Conservation (phyloP, 345 rosid species). For the rapeseed (Brassica napus) region DNA sequence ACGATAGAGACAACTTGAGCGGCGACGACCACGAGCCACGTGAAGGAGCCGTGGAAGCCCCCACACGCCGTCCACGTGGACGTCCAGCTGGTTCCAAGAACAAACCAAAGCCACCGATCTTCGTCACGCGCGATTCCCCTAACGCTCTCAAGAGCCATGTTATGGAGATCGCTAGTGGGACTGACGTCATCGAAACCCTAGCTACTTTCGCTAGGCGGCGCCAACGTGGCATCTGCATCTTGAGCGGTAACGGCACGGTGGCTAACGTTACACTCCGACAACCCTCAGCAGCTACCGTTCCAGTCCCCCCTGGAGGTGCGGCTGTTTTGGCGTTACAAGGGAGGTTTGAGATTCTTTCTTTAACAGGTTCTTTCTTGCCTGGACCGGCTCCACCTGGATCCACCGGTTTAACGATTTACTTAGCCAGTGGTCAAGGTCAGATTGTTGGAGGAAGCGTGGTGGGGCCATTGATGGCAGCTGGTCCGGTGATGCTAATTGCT, state of each 20-base stretch:
- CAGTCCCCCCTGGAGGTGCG: conserved; percentile 24
- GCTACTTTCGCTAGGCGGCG: conserved; percentile 59
- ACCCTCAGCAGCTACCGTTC: conserved; percentile 27
- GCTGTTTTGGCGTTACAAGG: conserved; percentile 56
- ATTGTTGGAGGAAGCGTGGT: conserved; percentile 55
- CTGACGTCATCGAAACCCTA: conserved; percentile 59
- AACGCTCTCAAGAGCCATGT: conserved; percentile 69
- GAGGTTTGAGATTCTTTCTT: conserved; percentile 50
- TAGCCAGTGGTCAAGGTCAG: conserved; percentile 59
- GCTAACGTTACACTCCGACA: conserved; percentile 67
- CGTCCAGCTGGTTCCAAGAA: conserved; percentile 66
- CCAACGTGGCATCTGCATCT: conserved; percentile 60
- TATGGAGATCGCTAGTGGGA: conserved; percentile 62
- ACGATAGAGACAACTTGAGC: conserved; percentile 49
- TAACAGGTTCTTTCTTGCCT: conserved; percentile 51
- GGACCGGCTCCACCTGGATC: conserved; percentile 56
- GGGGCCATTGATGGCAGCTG: conserved; percentile 48
- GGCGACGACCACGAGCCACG: conserved; percentile 57
- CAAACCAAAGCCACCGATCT: conserved; percentile 66
- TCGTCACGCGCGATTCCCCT: conserved; percentile 70
- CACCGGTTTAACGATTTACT: conserved; percentile 51
- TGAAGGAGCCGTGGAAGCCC: conserved; percentile 63
- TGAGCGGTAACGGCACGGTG: conserved; percentile 66
- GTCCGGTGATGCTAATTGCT: conserved; percentile 53
- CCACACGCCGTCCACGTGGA: conserved; percentile 66